A percentile compares a stretch with the other conserved stretches of the same genome.
phyloP scores from a whole-genome alignment of 805 yeast genomes.

The Cyberlindnera nakhonratchasimensis region DNA sequence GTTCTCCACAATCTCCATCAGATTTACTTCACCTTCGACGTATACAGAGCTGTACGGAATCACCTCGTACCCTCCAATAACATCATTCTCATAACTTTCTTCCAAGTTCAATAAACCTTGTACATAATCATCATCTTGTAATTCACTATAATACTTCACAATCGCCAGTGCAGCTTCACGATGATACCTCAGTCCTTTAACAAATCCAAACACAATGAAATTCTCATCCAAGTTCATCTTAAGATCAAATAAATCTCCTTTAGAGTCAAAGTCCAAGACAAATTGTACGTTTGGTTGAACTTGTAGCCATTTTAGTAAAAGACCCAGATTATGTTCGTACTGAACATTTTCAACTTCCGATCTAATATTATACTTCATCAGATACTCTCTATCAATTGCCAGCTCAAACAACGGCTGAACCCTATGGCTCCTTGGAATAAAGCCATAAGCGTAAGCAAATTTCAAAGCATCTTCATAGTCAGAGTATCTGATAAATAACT shows the following conservation, averaged over 20 bases:
- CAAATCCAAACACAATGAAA: conserved; percentile 33
- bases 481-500: conserved; percentile 44
- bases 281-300: conserved; percentile 41
- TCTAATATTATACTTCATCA: conserved; percentile 8
- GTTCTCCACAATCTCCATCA: conserved; percentile 13
- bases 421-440: conserved; percentile 35
- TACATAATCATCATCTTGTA: conserved; percentile 12
- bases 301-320: conserved; percentile 34
- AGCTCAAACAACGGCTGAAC: conserved; percentile 30
- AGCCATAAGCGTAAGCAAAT: conserved; percentile 44
- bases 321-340: conserved; percentile 22
- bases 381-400: conserved; percentile 30
- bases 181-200: conserved; percentile 22
- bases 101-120: conserved; percentile 17
- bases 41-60: conserved; percentile 20
- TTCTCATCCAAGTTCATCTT: conserved; percentile 31
- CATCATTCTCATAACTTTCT: conserved; percentile 22
- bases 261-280: conserved; percentile 24
- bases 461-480: conserved; percentile 40
- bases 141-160: conserved; percentile 14
- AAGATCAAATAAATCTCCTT: conserved; percentile 19
- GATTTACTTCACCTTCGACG: conserved; percentile 15
- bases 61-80: conserved; percentile 20
- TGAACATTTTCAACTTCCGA: conserved; percentile 10
- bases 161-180: conserved; percentile 20